Evolutionary conservation across 2,329 filamentous ascomycete species (phyloP).

Genomic region (Cyphellophora attinorum): DNA sequence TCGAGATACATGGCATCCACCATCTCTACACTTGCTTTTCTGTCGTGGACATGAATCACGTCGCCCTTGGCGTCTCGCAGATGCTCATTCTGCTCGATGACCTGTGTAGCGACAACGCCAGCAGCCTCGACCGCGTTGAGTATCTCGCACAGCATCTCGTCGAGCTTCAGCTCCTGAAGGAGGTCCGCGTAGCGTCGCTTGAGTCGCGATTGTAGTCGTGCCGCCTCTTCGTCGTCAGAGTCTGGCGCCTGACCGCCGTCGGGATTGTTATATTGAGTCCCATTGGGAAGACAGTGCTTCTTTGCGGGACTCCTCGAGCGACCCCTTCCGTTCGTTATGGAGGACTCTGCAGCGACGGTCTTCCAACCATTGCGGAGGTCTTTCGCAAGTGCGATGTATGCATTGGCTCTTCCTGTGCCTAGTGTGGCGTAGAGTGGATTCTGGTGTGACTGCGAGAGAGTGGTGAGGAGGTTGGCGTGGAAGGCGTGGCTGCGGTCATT

Average conservation of each 20-base stretch:
- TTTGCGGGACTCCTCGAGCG: conserved; percentile 9
- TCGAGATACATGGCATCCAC: no score
- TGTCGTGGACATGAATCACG: background rate
- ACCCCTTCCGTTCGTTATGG: conserved; percentile 4
- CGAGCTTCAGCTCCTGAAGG: conserved; percentile 53
- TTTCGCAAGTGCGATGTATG: conserved; percentile 56
- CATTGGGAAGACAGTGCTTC: no score
- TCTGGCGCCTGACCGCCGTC: conserved; percentile 41
- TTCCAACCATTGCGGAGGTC: conserved; percentile 66
- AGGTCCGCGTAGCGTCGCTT: conserved; percentile 25
- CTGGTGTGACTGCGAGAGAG: conserved; percentile 42
- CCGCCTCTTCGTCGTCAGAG: conserved; percentile 20
- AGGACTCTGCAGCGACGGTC: conserved; percentile 9
- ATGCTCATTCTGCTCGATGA: conserved; percentile 24
- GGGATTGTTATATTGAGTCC: conserved; percentile 29
- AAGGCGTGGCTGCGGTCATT: conserved; percentile 42
- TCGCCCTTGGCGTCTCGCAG: conserved; percentile 1
- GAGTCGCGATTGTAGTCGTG: conserved; percentile 8
- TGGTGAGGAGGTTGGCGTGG: conserved; percentile 59
- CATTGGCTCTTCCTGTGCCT: conserved; percentile 44
- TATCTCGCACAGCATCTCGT: conserved; percentile 48
- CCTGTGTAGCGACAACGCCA: conserved; percentile 41
- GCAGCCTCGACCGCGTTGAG: conserved; percentile 51
- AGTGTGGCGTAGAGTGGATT: conserved; percentile 50
- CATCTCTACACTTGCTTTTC: background rate